Conservation (phyloP, 2,329 filamentous ascomycete species). For the Aspergillus japonicus region DNA sequence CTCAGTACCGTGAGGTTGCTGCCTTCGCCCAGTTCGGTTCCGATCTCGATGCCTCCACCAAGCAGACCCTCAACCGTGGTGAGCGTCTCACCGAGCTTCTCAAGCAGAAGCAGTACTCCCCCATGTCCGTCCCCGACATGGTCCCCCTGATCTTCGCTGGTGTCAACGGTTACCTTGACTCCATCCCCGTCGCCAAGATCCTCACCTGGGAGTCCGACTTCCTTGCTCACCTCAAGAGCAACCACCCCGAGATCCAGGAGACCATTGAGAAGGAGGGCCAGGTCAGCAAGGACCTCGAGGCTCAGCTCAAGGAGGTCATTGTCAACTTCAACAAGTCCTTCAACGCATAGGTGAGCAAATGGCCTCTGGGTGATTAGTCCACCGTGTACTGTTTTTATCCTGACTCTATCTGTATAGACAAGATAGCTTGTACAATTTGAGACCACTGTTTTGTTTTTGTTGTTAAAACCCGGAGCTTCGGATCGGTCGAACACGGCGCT, state of each 20-base stretch:
- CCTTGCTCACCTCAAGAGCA: conserved; percentile 85
- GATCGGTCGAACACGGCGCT: conserved; percentile 15
- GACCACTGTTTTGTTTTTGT: conserved; percentile 42
- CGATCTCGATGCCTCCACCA: conserved; percentile 96
- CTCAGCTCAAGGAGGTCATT: conserved; percentile 66
- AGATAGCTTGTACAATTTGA: conserved; percentile 49
- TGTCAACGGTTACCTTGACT: conserved; percentile 96
- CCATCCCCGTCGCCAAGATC: conserved; percentile 85
- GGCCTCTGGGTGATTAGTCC: conserved; percentile 30
- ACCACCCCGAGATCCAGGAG: conserved; percentile 78
- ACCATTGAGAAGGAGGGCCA: conserved; percentile 95
- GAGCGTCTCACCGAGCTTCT: conserved; percentile 98
- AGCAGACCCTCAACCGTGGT: conserved; percentile 97
- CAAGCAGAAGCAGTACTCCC: conserved; percentile 99
- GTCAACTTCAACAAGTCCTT: conserved; percentile 91
- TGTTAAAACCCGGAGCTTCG: conserved; percentile 23
- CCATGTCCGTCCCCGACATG: conserved; percentile 99
- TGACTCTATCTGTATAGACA: conserved; percentile 46
- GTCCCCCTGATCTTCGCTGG: conserved; percentile 98
- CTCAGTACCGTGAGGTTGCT: conserved; percentile 99
- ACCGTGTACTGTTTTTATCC: conserved; percentile 40
- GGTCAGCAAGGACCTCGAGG: conserved; percentile 85
- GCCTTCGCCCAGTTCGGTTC: conserved; percentile 99
- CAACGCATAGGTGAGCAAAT: conserved; percentile 47
- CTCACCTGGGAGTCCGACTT: conserved; percentile 93